Percentiles rank a stretch among this genome's conserved stretches.
These are phyloP conservation scores for Aureobasidium sp. DNA, from an alignment of 2,329 filamentous ascomycete genomes.

Conservation along the genomic window DNA sequence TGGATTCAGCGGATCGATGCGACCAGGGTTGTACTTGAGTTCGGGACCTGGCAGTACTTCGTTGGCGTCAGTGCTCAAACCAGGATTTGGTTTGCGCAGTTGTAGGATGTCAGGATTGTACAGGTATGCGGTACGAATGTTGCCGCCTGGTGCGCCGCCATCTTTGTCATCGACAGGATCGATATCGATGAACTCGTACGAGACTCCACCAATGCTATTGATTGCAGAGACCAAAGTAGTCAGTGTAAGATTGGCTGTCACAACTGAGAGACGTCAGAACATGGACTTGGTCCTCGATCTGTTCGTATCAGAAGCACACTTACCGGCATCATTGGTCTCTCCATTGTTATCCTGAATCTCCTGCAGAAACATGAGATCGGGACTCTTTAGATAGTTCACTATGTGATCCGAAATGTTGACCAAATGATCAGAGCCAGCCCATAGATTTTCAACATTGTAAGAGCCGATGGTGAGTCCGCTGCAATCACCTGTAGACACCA, in stretches of 20 bases:
- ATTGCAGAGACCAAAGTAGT: constrained; percentile 50
- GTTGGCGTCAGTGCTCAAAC: constrained; percentile 48
- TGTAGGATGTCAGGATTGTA: constrained; percentile 56
- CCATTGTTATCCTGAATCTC: constrained; percentile 65
- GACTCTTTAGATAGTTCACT: constrained; percentile 54
- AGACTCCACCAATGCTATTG: constrained; percentile 35
- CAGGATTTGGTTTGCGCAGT: constrained; percentile 54
- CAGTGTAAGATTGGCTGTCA: constrained; percentile 53
- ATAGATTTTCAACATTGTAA: constrained; percentile 66
- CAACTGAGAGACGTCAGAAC: constrained; percentile 26
- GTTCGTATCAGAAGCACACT: too few species aligned
- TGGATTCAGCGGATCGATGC: constrained; percentile 54
- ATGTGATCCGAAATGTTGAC: constrained; percentile 58
- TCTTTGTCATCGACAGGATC: constrained; percentile 54
- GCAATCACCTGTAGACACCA: constrained; percentile 52
- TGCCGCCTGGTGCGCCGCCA: constrained; percentile 61
- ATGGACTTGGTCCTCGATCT: too few species aligned
- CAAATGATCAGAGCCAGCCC: constrained; percentile 50
- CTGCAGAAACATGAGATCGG: constrained; percentile 62
- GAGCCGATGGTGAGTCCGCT: constrained; percentile 55
- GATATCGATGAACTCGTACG: constrained; percentile 56
- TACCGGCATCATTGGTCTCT: constrained; percentile 48
- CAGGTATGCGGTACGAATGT: constrained; percentile 65
- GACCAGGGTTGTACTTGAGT: constrained; percentile 63
- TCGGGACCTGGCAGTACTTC: constrained; percentile 50